A percentile compares a stretch with the other conserved stretches of the same genome.
Evolutionary conservation across 352 stramenopile species (phyloP).

Genomic region (Aphanomyces invadans): DNA sequence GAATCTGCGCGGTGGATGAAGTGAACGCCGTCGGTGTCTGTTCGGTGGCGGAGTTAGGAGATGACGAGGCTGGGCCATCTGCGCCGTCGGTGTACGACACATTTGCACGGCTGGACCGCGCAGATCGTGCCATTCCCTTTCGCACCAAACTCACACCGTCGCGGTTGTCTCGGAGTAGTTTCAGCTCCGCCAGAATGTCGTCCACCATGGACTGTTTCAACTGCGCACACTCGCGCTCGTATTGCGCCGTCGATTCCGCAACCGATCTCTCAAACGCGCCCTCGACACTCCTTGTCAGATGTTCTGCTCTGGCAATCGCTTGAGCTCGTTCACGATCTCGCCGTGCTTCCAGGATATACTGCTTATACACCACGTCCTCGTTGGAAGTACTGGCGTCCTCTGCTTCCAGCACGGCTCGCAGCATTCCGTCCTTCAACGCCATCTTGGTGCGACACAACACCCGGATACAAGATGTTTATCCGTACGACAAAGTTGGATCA

Average conservation of each 20-base stretch:
- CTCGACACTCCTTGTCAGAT: neutral
- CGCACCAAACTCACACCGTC: conserved; percentile 12
- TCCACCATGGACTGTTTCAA: conserved; percentile 3
- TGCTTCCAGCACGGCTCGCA: neutral
- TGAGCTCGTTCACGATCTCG: neutral
- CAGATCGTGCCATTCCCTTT: conserved; percentile 3
- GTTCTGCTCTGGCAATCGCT: neutral
- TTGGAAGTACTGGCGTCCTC: neutral
- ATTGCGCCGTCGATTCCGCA: neutral
- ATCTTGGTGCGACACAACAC: neutral
- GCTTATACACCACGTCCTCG: neutral
- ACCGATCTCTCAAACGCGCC: neutral
- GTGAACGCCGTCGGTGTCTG: neutral
- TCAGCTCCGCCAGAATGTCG: conserved; percentile 5
- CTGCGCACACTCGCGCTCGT: neutral
- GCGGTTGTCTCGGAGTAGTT: conserved; percentile 11
- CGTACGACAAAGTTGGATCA: conserved; percentile 2
- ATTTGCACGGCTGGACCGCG: neutral
- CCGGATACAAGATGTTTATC: conserved; percentile 1
- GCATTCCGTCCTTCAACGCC: neutral
- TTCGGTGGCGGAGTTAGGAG: neutral
- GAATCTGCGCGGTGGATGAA: neutral
- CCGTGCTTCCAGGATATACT: conserved; percentile 6
- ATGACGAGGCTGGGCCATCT: too few relatives aligned
- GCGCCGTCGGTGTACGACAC: neutral